Evolutionary conservation across 352 stramenopile genomes (phyloP).

Genomic region (Phytophthora hibernalis): DNA sequence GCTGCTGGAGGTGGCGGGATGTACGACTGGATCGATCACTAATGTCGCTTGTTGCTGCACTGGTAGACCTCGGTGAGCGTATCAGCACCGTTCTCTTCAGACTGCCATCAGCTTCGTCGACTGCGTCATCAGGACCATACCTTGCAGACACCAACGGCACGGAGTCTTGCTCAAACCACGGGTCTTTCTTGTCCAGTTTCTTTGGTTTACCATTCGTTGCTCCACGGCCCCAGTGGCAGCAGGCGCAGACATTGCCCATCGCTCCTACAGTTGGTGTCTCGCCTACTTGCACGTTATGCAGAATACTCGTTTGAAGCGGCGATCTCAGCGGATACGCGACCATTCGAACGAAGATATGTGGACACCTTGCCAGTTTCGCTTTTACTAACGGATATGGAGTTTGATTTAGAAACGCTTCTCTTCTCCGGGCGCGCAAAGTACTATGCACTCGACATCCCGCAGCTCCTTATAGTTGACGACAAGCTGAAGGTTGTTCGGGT

Average conservation of each 20-base stretch:
- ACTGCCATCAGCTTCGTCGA: slow-evolving; percentile 40
- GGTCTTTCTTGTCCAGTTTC: slow-evolving; percentile 37
- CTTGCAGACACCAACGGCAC: slow-evolving; percentile 61
- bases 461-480: slow-evolving; percentile 87
- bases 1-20: slow-evolving; percentile 14
- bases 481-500: slow-evolving; percentile 71
- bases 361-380: slow-evolving; percentile 16
- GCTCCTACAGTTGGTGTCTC: neutral
- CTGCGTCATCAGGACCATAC: slow-evolving; percentile 44
- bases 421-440: slow-evolving; percentile 69
- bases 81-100: slow-evolving; percentile 68
- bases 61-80: slow-evolving; percentile 43
- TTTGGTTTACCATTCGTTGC: slow-evolving; percentile 15
- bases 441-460: slow-evolving; percentile 72
- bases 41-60: slow-evolving; percentile 10
- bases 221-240: slow-evolving; percentile 33
- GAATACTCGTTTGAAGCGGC: slow-evolving; percentile 5
- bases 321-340: slow-evolving; percentile 33
- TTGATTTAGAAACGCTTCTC: slow-evolving; percentile 53
- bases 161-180: slow-evolving; percentile 74
- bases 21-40: slow-evolving; percentile 4
- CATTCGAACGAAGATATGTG: slow-evolving; percentile 30
- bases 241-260: slow-evolving; percentile 43
- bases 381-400: slow-evolving; percentile 2
- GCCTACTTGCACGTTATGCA: neutral